Base-by-base conservation (phyloP, 345 rosid species). In the Sisymbrium irio region DNA sequence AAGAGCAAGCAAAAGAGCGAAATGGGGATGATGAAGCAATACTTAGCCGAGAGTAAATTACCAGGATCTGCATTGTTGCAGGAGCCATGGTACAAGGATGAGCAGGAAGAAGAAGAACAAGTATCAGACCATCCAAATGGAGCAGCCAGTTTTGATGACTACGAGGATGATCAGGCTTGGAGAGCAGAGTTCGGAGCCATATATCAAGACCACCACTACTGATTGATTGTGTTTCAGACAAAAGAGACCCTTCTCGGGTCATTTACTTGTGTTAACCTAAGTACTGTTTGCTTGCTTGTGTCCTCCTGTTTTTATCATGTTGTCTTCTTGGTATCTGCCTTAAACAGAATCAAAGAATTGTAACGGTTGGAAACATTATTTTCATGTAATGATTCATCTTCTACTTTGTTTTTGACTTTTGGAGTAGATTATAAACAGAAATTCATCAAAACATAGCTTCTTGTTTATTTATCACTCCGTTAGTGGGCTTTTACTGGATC, bases 161-260 rank as follows among this genome's bases (percentile, higher is more conserved):
- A 76, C 19, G 79, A 55, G 5, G 97, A 94, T 75, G 97, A 91
- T 71, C 93, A 89, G 72, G 90, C 97, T 6, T 94, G 97, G 99
- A 88, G 96, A 79, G 97, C 97, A 11, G 97, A 94, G 78, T 89
- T 94, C 54, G 92, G 97, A 73, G 87, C 97, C 28, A 86, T 82
- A 45, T 94, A 94, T 77, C 95, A 89, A 79, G 92, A 88, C n/a
- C 97, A 85, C 86, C 67, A 40, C 65, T 77, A 70, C 71, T 70
- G 72, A 70, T 69, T 0, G n/a, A n/a, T n/a, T 30, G 5, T 27
- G 53, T 39, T 62, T 47, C 30, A 56, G 22, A 58, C 18, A 41
- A 17, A 42, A 22, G n/a, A 47, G 64, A 75, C 74, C 66, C 63
- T 65, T 56, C 73, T 69, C 46, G 69, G 73, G 71, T 79, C 67